Conservation (phyloP, 345 rosid species). For the Firmiana major region DNA sequence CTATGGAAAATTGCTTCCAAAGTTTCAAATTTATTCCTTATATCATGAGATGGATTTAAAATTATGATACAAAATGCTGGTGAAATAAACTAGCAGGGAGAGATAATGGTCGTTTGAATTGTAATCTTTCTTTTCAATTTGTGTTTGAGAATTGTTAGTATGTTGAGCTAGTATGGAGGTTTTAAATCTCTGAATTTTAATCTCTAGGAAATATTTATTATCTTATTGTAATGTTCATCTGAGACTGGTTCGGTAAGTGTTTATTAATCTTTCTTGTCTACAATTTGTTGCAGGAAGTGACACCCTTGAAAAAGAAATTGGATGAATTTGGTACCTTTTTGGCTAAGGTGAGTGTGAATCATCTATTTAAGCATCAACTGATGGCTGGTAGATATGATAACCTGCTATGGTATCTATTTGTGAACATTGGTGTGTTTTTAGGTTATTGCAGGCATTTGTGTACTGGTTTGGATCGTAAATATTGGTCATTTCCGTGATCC, state of each 20-base stretch:
- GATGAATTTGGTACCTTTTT: constrained; percentile 98
- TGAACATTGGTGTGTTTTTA: constrained; percentile 27
- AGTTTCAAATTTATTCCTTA: constrained; percentile 7
- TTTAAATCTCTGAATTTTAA: not conserved
- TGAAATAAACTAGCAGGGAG: not conserved
- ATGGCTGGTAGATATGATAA: not conserved
- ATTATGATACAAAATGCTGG: not conserved
- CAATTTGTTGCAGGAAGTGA: constrained; percentile 66
- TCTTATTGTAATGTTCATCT: not conserved
- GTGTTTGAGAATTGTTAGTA: not conserved
- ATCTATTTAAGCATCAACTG: constrained; percentile 9
- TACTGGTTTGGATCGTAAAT: constrained; percentile 95
- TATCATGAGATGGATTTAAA: not conserved
- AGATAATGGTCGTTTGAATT: not conserved
- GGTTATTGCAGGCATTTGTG: constrained; percentile 99
- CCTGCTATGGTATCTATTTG: not conserved
- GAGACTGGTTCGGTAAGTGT: not conserved
- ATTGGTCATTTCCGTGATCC: constrained; percentile 96
- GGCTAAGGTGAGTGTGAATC: constrained; percentile 68
- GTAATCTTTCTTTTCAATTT: not conserved
- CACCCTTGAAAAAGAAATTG: constrained; percentile 94
- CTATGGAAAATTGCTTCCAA: not conserved
- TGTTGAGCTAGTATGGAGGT: not conserved
- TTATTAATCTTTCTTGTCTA: constrained; percentile 17
- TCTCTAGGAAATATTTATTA: not conserved